Evolutionary conservation across 352 stramenopile species (phyloP).

Genomic region (Pythium aristosporum): DNA sequence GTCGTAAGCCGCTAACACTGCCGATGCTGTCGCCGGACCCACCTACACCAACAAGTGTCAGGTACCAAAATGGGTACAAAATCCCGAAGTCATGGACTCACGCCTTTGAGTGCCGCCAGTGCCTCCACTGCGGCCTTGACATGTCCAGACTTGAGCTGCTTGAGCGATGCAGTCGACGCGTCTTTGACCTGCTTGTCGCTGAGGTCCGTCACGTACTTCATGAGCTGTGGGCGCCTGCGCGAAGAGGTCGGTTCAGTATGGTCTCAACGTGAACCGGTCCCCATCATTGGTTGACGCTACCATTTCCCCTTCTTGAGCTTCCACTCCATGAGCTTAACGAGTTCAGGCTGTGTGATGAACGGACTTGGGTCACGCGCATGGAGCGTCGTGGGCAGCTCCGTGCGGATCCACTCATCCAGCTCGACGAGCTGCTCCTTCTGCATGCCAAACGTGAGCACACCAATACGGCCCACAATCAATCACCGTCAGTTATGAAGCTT

Average conservation of each 20-base stretch:
- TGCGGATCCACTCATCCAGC: constrained; percentile 63
- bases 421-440: constrained; percentile 58
- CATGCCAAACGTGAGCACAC: background rate
- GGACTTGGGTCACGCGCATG: constrained; percentile 45
- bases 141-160: constrained; percentile 34
- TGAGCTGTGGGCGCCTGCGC: constrained; percentile 62
- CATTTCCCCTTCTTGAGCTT: constrained; percentile 87
- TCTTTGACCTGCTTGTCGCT: constrained; percentile 43
- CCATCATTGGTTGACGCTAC: constrained; percentile 27
- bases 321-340: constrained; percentile 75
- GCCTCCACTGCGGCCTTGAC: constrained; percentile 49
- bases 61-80: background rate
- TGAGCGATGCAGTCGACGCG: constrained; percentile 45
- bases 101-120: constrained; percentile 66
- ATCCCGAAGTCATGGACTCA: constrained; percentile 24
- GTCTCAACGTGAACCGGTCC: background rate
- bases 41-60: constrained; percentile 35
- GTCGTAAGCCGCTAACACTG: constrained; percentile 71
- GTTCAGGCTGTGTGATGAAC: constrained; percentile 51
- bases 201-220: constrained; percentile 65
- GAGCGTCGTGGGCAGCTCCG: constrained; percentile 39
- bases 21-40: constrained; percentile 72
- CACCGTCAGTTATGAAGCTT: background rate
- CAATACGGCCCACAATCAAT: too few relatives aligned
- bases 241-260: background rate